Percentiles rank a stretch among this genome's conserved stretches.
phyloP scores from a whole-genome alignment of 768 basidiomycete species.

The Tricholoma saponaceum region DNA sequence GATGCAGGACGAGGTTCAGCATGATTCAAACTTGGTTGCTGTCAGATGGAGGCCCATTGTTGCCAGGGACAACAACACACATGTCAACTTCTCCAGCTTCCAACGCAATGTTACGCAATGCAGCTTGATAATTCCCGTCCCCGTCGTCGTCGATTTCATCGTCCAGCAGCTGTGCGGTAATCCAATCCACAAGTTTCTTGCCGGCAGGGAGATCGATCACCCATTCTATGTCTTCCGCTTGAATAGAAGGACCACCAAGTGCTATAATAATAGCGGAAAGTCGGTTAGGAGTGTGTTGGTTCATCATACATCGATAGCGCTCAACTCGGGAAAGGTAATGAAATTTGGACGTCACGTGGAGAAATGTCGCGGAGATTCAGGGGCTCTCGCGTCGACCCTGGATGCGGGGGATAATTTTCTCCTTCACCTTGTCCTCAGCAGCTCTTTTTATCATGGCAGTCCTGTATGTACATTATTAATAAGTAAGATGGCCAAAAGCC shows the following conservation, averaged over 20 bases:
- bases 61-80: slow-evolving; percentile 16
- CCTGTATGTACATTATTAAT: too few relatives aligned
- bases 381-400: too few relatives aligned
- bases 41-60: neutral
- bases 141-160: slow-evolving; percentile 5
- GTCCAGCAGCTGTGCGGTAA: slow-evolving; percentile 23
- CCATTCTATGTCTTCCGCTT: slow-evolving; percentile 28
- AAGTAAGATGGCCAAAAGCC: too few relatives aligned
- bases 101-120: slow-evolving; percentile 26
- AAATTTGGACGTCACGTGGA: too few relatives aligned
- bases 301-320: slow-evolving; percentile 1
- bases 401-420: too few relatives aligned
- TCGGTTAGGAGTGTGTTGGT: neutral
- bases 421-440: too few relatives aligned
- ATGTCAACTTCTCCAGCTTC: slow-evolving; percentile 25
- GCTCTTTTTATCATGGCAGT: too few relatives aligned
- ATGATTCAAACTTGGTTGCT: neutral
- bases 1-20: neutral
- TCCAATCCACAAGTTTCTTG: slow-evolving; percentile 26
- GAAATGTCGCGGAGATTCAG: too few relatives aligned
- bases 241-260: slow-evolving; percentile 28
- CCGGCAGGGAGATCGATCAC: slow-evolving; percentile 28
- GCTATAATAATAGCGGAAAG: slow-evolving; percentile 7
- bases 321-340: too few relatives aligned
- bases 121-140: slow-evolving; percentile 8